phyloP scores from a whole-genome alignment of 1,139 yeast species.

The Debaryomyces psychrophilus region DNA sequence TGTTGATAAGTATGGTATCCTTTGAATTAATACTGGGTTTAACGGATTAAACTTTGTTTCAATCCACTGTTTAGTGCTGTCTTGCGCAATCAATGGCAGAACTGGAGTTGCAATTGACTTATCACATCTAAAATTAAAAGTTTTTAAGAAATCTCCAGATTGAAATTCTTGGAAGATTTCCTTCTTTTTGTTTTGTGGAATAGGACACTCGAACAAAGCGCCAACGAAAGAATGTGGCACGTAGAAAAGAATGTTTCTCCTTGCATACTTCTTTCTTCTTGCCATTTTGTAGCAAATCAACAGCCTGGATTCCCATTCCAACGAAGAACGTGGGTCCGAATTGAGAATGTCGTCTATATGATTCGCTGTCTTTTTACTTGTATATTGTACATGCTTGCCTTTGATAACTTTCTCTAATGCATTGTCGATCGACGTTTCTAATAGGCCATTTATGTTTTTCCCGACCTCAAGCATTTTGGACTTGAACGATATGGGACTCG shows the following conservation, averaged over 20 bases:
- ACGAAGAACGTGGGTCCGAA: slow-evolving; percentile 27
- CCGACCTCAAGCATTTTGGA: slow-evolving; percentile 5
- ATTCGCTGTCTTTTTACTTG: slow-evolving; percentile 25
- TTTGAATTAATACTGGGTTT: slow-evolving; percentile 40
- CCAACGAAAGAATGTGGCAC: slow-evolving; percentile 68
- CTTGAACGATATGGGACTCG: background rate
- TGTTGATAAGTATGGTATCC: slow-evolving; percentile 63
- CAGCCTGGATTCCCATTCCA: slow-evolving; percentile 35
- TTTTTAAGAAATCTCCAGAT: slow-evolving; percentile 20
- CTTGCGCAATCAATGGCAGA: slow-evolving; percentile 64
- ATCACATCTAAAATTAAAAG: slow-evolving; percentile 38
- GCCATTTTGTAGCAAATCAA: slow-evolving; percentile 64
- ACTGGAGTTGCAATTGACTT: slow-evolving; percentile 46
- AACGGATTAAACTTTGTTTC: slow-evolving; percentile 26
- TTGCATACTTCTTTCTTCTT: slow-evolving; percentile 61
- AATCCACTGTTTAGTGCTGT: slow-evolving; percentile 53
- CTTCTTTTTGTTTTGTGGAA: slow-evolving; percentile 27
- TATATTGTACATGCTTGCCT: slow-evolving; percentile 29
- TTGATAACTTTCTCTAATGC: slow-evolving; percentile 25
- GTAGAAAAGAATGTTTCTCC: slow-evolving; percentile 50
- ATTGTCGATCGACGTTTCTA: slow-evolving; percentile 25
- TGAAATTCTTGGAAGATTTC: slow-evolving; percentile 23
- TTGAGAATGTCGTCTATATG: slow-evolving; percentile 26
- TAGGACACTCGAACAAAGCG: slow-evolving; percentile 60
- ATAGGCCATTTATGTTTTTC: slow-evolving; percentile 10